A percentile compares a stretch with the other conserved stretches of the same genome.
phyloP scores from a whole-genome alignment of 2,329 filamentous ascomycete genomes.

The Talaromyces sp. region DNA sequence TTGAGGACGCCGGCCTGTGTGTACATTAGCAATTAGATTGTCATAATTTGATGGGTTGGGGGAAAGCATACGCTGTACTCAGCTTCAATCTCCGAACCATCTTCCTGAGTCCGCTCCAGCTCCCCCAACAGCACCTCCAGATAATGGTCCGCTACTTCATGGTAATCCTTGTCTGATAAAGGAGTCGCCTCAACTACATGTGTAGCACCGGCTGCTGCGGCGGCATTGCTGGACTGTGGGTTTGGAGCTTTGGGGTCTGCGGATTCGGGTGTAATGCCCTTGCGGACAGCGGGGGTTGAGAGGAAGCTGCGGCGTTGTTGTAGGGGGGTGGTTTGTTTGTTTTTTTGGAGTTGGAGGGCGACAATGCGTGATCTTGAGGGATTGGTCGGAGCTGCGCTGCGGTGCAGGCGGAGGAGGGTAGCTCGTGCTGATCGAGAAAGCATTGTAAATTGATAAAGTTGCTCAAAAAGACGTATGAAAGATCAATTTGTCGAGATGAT shows the following conservation, averaged over 20 bases:
- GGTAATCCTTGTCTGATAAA: conserved; percentile 70
- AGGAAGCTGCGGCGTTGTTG: conserved; percentile 34
- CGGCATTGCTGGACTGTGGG: conserved; percentile 40
- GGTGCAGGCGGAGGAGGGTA: conserved; percentile 26
- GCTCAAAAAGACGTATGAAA: not conserved
- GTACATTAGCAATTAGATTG: not conserved
- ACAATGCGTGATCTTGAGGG: conserved; percentile 13
- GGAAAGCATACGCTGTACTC: conserved; percentile 73
- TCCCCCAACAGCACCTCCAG: conserved; percentile 59
- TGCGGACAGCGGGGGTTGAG: conserved; percentile 35
- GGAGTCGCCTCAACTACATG: conserved; percentile 58
- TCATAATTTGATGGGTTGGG: not conserved
- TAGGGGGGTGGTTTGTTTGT: conserved; percentile 4
- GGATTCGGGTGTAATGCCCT: conserved; percentile 62
- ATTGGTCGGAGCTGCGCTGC: conserved; percentile 10
- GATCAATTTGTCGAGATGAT: not conserved
- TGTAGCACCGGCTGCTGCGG: conserved; percentile 27
- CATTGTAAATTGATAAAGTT: conserved; percentile 28
- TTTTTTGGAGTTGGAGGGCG: conserved; percentile 12
- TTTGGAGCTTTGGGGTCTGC: conserved; percentile 52
- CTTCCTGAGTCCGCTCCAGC: conserved; percentile 74
- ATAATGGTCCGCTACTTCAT: conserved; percentile 73
- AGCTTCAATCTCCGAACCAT: conserved; percentile 72
- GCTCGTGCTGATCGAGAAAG: conserved; percentile 46
- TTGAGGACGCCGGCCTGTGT: conserved; percentile 79